Conservation (phyloP, 2,329 filamentous ascomycete species). For the Diaporthe sp. region DNA sequence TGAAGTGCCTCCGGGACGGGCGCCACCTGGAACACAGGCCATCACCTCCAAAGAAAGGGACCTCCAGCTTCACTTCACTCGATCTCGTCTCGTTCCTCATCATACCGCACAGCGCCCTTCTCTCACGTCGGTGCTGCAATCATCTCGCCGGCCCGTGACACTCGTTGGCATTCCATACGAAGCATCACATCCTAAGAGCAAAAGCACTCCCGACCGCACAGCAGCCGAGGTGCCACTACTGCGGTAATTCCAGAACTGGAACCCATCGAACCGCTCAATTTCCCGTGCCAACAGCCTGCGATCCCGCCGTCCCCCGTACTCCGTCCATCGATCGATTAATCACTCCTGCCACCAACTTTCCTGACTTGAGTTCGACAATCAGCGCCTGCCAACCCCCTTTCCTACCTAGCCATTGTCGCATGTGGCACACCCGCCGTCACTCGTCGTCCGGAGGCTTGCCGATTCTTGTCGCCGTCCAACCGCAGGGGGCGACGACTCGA, state of each 20-base stretch:
- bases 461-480: conserved; percentile 11
- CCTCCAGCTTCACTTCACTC: conserved; percentile 22
- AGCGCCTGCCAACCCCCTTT: conserved; percentile 21
- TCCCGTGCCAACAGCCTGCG: conserved; percentile 35
- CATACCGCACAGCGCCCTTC: conserved; percentile 11
- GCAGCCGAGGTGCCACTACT: conserved; percentile 35
- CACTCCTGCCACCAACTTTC: conserved; percentile 12
- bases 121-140: neutral
- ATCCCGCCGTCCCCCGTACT: conserved; percentile 26
- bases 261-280: conserved; percentile 38
- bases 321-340: conserved; percentile 27
- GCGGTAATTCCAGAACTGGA: conserved; percentile 40
- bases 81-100: conserved; percentile 7
- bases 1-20: conserved; percentile 10
- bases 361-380: conserved; percentile 26
- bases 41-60: conserved; percentile 25
- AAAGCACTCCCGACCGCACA: conserved; percentile 23
- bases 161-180: conserved; percentile 19
- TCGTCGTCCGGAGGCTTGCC: neutral
- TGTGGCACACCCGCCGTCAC: conserved; percentile 24
- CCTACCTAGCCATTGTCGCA: conserved; percentile 16
- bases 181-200: conserved; percentile 24
- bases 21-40: conserved; percentile 29
- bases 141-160: conserved; percentile 13
- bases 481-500: conserved; percentile 8